These are phyloP conservation scores for Pythium sukuiense DNA, from an alignment of 352 stramenopile species.

Conservation along the genomic window DNA sequence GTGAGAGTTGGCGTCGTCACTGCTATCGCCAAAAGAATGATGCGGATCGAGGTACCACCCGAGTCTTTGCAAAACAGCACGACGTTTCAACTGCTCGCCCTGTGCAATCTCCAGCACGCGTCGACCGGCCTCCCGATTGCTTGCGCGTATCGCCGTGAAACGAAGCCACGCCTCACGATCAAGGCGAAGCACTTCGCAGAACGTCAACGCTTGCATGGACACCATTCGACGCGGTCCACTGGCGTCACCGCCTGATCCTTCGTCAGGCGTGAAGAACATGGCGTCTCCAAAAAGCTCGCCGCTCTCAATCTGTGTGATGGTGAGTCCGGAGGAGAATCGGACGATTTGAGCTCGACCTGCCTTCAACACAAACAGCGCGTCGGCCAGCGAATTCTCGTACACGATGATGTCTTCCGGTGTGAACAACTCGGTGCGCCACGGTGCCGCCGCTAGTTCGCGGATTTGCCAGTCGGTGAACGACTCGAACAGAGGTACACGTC, in stretches of 20 bases:
- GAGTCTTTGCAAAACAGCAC: constrained; percentile 21
- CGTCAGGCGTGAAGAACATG: constrained; percentile 28
- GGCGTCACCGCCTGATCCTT: neutral
- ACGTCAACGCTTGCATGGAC: constrained; percentile 26
- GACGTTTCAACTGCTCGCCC: constrained; percentile 22
- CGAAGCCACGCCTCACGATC: constrained; percentile 23
- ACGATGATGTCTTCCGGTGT: constrained; percentile 34
- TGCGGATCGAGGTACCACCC: constrained; percentile 14
- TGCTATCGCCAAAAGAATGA: neutral
- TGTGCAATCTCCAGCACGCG: constrained; percentile 21
- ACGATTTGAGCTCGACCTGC: constrained; percentile 20
- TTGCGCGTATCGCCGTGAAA: constrained; percentile 21
- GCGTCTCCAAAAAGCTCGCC: constrained; percentile 32
- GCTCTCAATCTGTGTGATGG: constrained; percentile 20
- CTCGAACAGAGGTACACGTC: constrained; percentile 28
- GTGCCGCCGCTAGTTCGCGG: constrained; percentile 24
- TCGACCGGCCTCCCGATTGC: constrained; percentile 13
- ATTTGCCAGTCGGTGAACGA: constrained; percentile 26
- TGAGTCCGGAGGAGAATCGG: constrained; percentile 14
- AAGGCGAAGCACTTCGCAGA: constrained; percentile 29
- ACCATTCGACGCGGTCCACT: constrained; percentile 18
- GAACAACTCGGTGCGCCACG: constrained; percentile 28
- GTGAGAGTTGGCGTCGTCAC: neutral
- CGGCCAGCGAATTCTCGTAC: constrained; percentile 22
- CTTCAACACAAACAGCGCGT: constrained; percentile 29